A percentile compares a stretch with the other conserved stretches of the same genome.
These are phyloP conservation scores for Thraustotheca clavata DNA, from an alignment of 352 stramenopile genomes.

Conservation along the genomic window DNA sequence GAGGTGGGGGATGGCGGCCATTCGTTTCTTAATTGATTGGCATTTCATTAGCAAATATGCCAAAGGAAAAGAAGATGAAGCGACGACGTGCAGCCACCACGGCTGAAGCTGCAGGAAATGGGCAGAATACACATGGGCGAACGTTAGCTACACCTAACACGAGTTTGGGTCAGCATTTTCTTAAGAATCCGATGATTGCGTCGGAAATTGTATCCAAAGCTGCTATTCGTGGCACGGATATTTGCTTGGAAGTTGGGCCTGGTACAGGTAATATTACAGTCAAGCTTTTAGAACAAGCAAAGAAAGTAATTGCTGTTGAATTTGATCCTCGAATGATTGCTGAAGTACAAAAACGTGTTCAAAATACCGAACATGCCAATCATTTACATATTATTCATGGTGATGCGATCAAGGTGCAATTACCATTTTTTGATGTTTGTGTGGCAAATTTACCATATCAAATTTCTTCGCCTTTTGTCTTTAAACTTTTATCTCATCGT, in stretches of 20 bases:
- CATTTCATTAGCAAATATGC: conserved; percentile 36
- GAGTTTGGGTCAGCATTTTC: conserved; percentile 97
- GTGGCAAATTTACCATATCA: conserved; percentile 99
- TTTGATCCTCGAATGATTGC: conserved; percentile 98
- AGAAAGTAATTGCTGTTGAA: conserved; percentile 97
- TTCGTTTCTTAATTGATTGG: too few relatives aligned
- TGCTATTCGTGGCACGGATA: conserved; percentile 92
- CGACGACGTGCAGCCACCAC: conserved; percentile 59
- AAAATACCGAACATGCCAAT: conserved; percentile 90
- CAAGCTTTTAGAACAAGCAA: conserved; percentile 94
- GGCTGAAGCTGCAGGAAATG: conserved; percentile 33
- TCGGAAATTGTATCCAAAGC: conserved; percentile 96
- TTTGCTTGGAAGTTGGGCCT: conserved; percentile 95
- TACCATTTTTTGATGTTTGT: conserved; percentile 99
- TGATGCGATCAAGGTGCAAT: conserved; percentile 98
- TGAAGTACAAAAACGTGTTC: conserved; percentile 98
- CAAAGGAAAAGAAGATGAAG: conserved; percentile 85
- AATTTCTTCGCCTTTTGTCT: conserved; percentile 98
- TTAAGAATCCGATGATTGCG: conserved; percentile 98
- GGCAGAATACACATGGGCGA: conserved; percentile 68
- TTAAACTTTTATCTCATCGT: conserved; percentile 97
- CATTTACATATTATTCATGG: conserved; percentile 98
- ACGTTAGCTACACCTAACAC: conserved; percentile 96
- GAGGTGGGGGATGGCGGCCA: too few relatives aligned
- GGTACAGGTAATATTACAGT: conserved; percentile 99